phyloP scores from a whole-genome alignment of 2,329 filamentous ascomycete genomes.

The Fusarium proliferatum region DNA sequence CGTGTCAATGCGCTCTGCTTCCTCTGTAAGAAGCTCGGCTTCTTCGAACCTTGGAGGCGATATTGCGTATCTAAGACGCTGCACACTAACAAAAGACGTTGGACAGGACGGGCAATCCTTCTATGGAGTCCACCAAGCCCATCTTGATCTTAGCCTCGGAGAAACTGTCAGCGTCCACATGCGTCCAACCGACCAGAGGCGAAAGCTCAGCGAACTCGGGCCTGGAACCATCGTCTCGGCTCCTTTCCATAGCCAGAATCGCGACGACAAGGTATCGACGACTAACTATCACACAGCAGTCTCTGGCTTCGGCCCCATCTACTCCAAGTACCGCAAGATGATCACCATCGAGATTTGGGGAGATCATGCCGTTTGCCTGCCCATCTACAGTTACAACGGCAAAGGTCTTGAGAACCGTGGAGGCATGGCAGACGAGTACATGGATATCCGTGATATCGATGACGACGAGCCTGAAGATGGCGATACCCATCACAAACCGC shows the following conservation, averaged over 20 bases:
- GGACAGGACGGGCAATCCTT: background rate
- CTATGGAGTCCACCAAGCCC: constrained; percentile 19
- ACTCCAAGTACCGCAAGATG: constrained; percentile 44
- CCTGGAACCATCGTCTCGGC: constrained; percentile 36
- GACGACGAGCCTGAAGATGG: background rate
- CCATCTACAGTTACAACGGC: constrained; percentile 36
- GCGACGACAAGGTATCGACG: background rate
- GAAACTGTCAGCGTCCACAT: constrained; percentile 6
- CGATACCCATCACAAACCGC: background rate
- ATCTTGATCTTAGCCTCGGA: constrained; percentile 13
- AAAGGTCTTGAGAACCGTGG: constrained; percentile 23
- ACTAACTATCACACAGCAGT: constrained; percentile 12
- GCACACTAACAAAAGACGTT: background rate
- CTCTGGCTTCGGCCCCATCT: constrained; percentile 25
- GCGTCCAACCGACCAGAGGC: constrained; percentile 13
- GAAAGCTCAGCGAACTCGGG: background rate
- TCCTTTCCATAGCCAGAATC: constrained; percentile 27
- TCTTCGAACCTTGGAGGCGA: background rate
- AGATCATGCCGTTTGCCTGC: constrained; percentile 34
- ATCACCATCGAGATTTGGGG: constrained; percentile 33
- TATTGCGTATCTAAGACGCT: background rate
- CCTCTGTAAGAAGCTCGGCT: background rate
- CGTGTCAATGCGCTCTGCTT: background rate
- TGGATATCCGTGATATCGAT: constrained; percentile 31
- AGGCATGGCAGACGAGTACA: constrained; percentile 25